Evolutionary conservation across 108 stramenopile genomes (phyloP), one percentile per base, ranked within the genome.

Genomic region (Pelagomonas calceolata): DNA sequence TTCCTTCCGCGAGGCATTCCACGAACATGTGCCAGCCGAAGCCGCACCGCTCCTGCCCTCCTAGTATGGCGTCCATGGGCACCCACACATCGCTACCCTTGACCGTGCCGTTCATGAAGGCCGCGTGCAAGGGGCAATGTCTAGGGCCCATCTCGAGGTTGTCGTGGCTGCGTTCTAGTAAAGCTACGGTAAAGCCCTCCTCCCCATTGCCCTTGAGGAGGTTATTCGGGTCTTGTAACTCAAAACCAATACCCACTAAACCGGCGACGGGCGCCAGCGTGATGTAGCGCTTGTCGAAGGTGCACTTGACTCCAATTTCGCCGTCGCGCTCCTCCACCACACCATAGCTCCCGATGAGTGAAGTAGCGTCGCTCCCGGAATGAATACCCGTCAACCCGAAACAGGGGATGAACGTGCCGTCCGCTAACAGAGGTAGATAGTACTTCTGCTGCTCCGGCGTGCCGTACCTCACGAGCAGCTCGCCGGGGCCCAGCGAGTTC

Each of bases 1-100:
- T 90, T 73, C 96, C 96, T 85, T 98, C 96, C 30, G 96, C 96
- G 51, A 98, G 80, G 80, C 96, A 98, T 72, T 98, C 96, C 43
- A 98, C 95, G 78, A 98, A 94, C 96, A 98, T 96, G 80, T 98
- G 91, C 96, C 96, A 98, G 66, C 96, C 96, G 75, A 88, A 93
- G 68, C 96, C 96, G 70, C 94, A 94, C 66, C 89, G 81, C 76
- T 94, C 91, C 81, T 95, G 95, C 65, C 96, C 96, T 43, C 96
- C 96, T 34, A 98, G 81, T 80, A 98, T 94, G 74, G 82, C 86
- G 65, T 86, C 83, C 87, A 98, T 95, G 70, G 96, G 95, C 68
- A 98, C 95, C 90, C 94, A 98, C 31, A 98, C 93, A 72, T 98
- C 85, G 80, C 96, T 93, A 46, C 96, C 96, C 72, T 93, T 90